Conservation (phyloP, 176 grass and related monocot genomes). For the Echinochloa phyllopogon region DNA sequence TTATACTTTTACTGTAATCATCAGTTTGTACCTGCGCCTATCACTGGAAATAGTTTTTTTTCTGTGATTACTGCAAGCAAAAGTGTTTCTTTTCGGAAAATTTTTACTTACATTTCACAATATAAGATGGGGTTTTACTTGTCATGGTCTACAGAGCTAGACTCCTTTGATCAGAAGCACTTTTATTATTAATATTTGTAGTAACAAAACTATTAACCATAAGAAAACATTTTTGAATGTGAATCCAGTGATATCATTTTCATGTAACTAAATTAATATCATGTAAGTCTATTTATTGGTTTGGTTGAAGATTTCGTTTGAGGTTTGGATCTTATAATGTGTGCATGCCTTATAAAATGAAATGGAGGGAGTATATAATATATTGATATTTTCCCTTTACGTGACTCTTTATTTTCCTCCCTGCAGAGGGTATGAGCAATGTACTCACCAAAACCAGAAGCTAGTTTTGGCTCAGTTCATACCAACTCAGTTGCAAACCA, state of each 20-base stretch:
- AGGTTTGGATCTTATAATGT: background rate
- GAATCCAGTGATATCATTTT: background rate
- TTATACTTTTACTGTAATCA: background rate
- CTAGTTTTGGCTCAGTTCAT: constrained; percentile 44
- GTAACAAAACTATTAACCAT: background rate
- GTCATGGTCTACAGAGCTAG: background rate
- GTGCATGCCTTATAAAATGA: background rate
- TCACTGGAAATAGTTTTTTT: background rate
- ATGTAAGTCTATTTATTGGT: background rate
- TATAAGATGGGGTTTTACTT: background rate
- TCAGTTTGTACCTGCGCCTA: background rate
- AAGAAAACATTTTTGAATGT: background rate
- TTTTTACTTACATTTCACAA: background rate
- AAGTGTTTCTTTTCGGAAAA: background rate
- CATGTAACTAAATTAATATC: background rate
- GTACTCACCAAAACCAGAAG: constrained; percentile 50
- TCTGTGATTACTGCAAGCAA: background rate
- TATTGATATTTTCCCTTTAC: constrained; percentile 22
- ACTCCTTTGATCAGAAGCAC: background rate
- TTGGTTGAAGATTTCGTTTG: background rate
- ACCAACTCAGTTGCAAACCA: constrained; percentile 39
- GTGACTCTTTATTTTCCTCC: background rate
- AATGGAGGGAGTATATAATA: background rate
- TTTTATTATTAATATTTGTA: background rate
- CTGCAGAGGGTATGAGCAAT: constrained; percentile 61